Evolutionary conservation across 257 asterid species (phyloP).

Genomic region (Lycium barbarum): DNA sequence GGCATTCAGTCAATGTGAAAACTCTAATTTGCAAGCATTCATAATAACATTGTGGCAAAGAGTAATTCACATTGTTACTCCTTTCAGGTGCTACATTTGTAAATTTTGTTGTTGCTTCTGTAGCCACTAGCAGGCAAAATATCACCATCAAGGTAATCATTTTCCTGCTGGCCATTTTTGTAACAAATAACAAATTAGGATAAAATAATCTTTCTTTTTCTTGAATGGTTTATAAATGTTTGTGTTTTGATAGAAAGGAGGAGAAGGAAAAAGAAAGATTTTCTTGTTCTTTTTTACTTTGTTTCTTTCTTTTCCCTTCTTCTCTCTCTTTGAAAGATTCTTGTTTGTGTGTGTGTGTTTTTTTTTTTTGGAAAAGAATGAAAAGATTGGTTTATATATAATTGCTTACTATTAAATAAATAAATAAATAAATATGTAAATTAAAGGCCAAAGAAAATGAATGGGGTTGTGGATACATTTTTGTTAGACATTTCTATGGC

Average conservation of each 20-base stretch:
- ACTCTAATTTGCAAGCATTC: conserved; percentile 25
- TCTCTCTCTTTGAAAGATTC: neutral
- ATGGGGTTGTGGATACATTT: neutral
- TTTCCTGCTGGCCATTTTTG: conserved; percentile 20
- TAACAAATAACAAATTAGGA: neutral
- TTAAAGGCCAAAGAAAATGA: neutral
- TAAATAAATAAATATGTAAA: neutral
- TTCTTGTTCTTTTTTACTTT: neutral
- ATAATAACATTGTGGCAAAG: conserved; percentile 20
- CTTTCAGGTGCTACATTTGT: conserved; percentile 20
- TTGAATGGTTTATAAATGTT: neutral
- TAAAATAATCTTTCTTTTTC: neutral
- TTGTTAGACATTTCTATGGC: neutral
- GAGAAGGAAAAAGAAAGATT: conserved; percentile 13
- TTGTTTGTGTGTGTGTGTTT: neutral
- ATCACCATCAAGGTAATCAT: neutral
- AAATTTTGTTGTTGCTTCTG: neutral
- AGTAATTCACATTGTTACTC: conserved; percentile 23
- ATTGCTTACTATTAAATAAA: neutral
- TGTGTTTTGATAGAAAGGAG: conserved; percentile 1
- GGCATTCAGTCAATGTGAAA: neutral
- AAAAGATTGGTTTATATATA: neutral
- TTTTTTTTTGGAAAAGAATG: neutral
- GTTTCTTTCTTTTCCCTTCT: conserved; percentile 17
- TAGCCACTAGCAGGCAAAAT: neutral